phyloP scores from a whole-genome alignment of 2,329 filamentous ascomycete genomes.

The Fusarium sulawesiense region DNA sequence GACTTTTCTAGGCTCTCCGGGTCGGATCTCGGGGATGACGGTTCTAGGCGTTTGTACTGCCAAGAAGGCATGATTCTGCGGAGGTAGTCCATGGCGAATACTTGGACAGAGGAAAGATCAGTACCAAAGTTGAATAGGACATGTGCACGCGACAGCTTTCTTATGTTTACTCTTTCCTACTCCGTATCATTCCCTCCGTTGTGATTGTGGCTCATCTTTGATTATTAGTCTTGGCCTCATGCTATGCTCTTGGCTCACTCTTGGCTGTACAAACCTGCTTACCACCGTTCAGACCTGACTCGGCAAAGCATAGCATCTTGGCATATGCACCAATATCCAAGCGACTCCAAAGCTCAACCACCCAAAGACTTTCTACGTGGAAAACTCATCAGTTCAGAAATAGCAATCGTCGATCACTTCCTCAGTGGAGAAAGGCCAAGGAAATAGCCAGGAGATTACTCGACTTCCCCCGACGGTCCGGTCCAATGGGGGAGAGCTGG shows the following conservation, averaged over 20 bases:
- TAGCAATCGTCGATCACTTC: neutral
- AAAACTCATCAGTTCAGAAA: no score
- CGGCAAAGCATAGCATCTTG: neutral
- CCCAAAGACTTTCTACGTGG: no score
- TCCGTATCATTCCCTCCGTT: neutral
- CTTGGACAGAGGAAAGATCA: neutral
- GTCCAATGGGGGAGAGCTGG: neutral
- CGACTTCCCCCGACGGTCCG: neutral
- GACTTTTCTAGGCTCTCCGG: neutral
- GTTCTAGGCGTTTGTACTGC: neutral
- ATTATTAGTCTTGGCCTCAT: neutral
- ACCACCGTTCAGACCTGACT: neutral
- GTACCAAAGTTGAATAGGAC: neutral
- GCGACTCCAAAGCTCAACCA: neutral
- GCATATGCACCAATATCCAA: neutral
- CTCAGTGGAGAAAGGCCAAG: neutral
- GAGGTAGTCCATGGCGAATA: neutral
- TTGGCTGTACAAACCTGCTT: neutral
- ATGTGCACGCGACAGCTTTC: neutral
- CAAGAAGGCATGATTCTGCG: neutral
- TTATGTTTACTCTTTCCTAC: neutral
- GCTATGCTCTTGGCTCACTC: neutral
- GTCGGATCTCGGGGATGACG: fast-evolving
- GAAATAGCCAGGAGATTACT: neutral
- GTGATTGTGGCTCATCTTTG: neutral